Evolutionary conservation across 2,329 filamentous ascomycete genomes (phyloP), one percentile per base, ranked within the genome.

Genomic region (Conoideocrella luteorostrata): DNA sequence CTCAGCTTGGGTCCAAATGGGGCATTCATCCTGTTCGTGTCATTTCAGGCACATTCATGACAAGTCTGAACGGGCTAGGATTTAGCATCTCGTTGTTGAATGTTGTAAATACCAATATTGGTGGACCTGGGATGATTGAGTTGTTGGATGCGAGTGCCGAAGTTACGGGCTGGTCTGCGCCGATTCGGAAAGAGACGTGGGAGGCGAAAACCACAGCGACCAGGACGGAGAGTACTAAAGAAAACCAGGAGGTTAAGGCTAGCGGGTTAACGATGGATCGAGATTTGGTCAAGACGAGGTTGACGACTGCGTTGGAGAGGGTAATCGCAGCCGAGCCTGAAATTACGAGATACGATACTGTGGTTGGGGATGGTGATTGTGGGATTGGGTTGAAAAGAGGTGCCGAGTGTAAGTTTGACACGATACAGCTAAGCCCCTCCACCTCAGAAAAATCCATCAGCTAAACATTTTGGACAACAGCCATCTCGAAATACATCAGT

Each of bases 291-390:
- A 75, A 71, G 46, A 62, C 69, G 21, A 71, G 72, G 5, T 66
- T 89, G 32, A 71, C 64, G 17, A 68, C 65, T 13, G 85, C 72
- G 0, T 68, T 88, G 13, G 66, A 84, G 39, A 71, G 69, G 28
- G 67, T 89, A 12, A 75, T 88, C 49, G 72, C 69, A 0, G 82
- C 74, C 1, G 85, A 89, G 60, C 80, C 84, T 2, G 81, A 86
- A 40, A 73, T 88, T 40, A 88, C 85, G 0, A 75, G 69, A 39
- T 88, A 80, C 55, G 85, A 88, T 58, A 94, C 88, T 0, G 79
- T 93, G 11, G 88, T 95, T 20, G 89, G 89, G 33, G 89, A 95
- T 58, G 89, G 89, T 37, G 89, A 95, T 64, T 95, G 89, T 57
- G 89, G 89, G 9, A 86, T 88, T 46, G 88, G 88, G 5, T 70